Percentiles rank a stretch among this genome's conserved stretches.
Conservation (phyloP, 768 basidiomycete species). For the Podaxis sp. region DNA sequence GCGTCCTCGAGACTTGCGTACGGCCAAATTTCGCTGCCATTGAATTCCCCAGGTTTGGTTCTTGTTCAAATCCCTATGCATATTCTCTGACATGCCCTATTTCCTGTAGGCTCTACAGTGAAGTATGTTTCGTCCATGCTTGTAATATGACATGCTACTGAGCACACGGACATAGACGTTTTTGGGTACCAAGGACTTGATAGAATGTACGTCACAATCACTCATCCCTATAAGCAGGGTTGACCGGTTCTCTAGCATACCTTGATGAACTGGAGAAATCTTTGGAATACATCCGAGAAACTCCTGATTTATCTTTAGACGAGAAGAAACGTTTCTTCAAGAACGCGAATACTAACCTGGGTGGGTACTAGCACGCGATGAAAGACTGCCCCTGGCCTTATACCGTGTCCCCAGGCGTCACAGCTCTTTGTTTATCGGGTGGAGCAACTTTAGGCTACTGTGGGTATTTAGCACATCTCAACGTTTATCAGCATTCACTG, state of each 20-base stretch:
- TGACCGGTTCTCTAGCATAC: slow-evolving; percentile 55
- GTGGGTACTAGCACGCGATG: slow-evolving; percentile 29
- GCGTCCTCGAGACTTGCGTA: slow-evolving; percentile 88
- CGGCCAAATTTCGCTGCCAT: slow-evolving; percentile 92
- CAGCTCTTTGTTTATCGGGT: slow-evolving; percentile 93
- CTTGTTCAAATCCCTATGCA: background rate
- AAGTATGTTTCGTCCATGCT: slow-evolving; percentile 57
- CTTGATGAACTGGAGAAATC: slow-evolving; percentile 76
- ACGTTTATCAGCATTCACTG: slow-evolving; percentile 1
- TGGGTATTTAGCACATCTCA: slow-evolving; percentile 32
- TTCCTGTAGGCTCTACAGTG: slow-evolving; percentile 75
- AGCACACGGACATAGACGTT: slow-evolving; percentile 61
- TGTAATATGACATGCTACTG: slow-evolving; percentile 17
- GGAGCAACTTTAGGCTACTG: slow-evolving; percentile 96
- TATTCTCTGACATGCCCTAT: background rate
- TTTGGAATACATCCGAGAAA: slow-evolving; percentile 73
- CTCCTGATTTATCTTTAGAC: slow-evolving; percentile 71
- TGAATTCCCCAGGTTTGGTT: slow-evolving; percentile 69
- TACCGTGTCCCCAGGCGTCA: slow-evolving; percentile 43
- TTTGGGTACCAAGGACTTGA: slow-evolving; percentile 84
- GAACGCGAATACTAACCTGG: slow-evolving; percentile 84
- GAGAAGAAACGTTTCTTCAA: slow-evolving; percentile 95
- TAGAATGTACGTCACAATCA: slow-evolving; percentile 62
- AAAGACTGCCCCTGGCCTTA: background rate
- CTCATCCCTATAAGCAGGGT: background rate